A percentile compares a stretch with the other conserved stretches of the same genome.
These are phyloP conservation scores for Cryptosporidium muris DNA, from an alignment of 169 alveolate genomes.

Conservation along the genomic window DNA sequence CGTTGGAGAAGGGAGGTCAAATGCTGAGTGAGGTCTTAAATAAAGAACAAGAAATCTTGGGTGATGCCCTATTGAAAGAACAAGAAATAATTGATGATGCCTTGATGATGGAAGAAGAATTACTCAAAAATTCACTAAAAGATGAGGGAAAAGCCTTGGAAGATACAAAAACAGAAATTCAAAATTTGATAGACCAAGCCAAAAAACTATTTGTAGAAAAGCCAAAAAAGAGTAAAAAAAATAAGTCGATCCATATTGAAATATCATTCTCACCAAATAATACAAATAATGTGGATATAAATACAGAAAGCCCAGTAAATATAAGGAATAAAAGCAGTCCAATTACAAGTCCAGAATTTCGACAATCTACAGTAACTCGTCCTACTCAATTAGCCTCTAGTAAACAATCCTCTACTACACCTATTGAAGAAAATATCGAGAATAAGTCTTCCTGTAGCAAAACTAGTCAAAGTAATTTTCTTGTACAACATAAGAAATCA, in stretches of 20 bases:
- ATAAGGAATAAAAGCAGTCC: background rate
- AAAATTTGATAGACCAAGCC: constrained; percentile 1
- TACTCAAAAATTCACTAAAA: background rate
- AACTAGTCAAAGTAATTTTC: too few species aligned
- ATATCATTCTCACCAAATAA: constrained; percentile 64
- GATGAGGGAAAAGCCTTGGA: background rate
- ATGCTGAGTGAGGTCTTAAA: too few species aligned
- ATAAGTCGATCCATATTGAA: constrained; percentile 51
- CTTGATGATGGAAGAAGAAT: background rate
- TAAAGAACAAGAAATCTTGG: too few species aligned
- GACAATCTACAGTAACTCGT: background rate
- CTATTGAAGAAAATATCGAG: too few species aligned
- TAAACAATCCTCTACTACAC: too few species aligned
- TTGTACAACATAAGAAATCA: too few species aligned
- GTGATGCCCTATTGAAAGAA: too few species aligned
- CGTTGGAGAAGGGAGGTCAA: too few species aligned
- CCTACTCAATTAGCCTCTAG: background rate
- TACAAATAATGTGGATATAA: constrained; percentile 19
- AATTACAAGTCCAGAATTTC: background rate
- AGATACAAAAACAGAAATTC: constrained; percentile 1
- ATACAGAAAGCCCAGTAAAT: constrained; percentile 17
- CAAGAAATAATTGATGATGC: too few species aligned
- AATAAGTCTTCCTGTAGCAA: too few species aligned
- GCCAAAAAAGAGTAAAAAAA: constrained; percentile 11
- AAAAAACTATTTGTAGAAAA: constrained; percentile 1